Percentiles rank a stretch among this genome's conserved stretches.
phyloP scores from a whole-genome alignment of 345 rosid genomes.

The Bruguiera parviflora region DNA sequence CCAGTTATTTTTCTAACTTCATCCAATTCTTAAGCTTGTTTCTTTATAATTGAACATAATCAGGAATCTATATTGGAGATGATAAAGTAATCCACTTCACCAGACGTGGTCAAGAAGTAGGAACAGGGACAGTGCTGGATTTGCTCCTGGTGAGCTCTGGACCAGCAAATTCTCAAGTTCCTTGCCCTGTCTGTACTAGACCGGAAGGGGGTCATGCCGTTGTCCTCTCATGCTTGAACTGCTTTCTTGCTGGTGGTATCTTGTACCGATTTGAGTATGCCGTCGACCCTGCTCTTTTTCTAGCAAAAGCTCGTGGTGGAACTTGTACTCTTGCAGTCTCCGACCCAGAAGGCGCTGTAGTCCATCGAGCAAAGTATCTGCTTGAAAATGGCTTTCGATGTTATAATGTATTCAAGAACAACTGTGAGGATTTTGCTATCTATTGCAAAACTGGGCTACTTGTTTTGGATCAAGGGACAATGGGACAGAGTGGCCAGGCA shows the following conservation, averaged over 20 bases:
- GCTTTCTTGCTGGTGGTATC: conserved; percentile 84
- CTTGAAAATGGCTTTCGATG: conserved; percentile 86
- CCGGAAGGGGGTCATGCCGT: conserved; percentile 63
- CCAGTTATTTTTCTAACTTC: background rate
- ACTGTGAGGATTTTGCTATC: conserved; percentile 77
- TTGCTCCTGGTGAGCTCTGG: conserved; percentile 66
- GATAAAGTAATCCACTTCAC: conserved; percentile 84
- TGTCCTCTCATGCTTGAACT: conserved; percentile 68
- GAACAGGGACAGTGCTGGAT: conserved; percentile 79
- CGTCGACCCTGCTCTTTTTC: conserved; percentile 68
- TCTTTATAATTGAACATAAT: background rate
- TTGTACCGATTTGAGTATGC: conserved; percentile 77
- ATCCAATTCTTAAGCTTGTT: background rate
- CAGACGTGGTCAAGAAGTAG: conserved; percentile 86
- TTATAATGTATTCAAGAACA: conserved; percentile 76
- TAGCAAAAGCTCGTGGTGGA: conserved; percentile 86
- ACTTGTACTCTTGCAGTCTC: conserved; percentile 85
- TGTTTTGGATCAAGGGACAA: conserved; percentile 47
- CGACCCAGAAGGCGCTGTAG: conserved; percentile 44
- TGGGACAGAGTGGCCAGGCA: conserved; percentile 88
- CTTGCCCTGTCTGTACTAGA: conserved; percentile 62
- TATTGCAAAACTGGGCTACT: conserved; percentile 84
- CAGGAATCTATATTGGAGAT: conserved; percentile 85
- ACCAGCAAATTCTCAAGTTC: conserved; percentile 45
- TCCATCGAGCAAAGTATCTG: conserved; percentile 69